Evolutionary conservation across 1,284 basidiomycete genomes (phyloP), one percentile per base, ranked within the genome.

Genomic region (Apiotrichum siamense): DNA sequence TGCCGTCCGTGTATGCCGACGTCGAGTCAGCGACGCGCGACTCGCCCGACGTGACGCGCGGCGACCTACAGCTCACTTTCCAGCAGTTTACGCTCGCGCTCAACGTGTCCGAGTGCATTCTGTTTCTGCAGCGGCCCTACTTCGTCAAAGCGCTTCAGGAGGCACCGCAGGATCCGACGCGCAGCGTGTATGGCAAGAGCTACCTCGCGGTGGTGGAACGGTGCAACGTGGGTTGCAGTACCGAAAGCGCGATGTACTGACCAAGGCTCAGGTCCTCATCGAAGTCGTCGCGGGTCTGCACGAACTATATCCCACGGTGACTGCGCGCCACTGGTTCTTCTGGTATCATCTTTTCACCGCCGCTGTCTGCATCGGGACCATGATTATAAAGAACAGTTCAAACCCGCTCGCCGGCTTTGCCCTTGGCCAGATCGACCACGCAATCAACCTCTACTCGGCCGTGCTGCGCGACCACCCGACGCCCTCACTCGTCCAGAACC

Each of bases 291-390:
- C 31, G 0, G 52, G 54, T 13, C 37, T 68, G 12, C 60, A 68
- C 46, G 44, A 55, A 12, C 50, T 63, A 1, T 59, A 64, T 37
- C 65, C 63, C 2, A 49, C 47, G 1, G 57, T 65, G 7, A 59
- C 59, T 1, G 56, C 59, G 15, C 59, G 67, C 4, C 63, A 67
- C 44, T 69, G 66, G 66, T 64, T 55, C 47, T 62, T 59, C 48
- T 67, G 64, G 65, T 65, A 66, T 44, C 65, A 69, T 44, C 54
- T 58, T 7, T 67, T 65, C 54, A 66, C 62, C 4, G 59, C 64
- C 2, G 67, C 64, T 7, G 61, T 66, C 3, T 66, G 64, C 52
- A 52, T 64, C 44, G 58, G 58, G 3, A 60, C 60, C 2, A 50
- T 62, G 47, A 53, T 61, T 37, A 52, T 61, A 33, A 54, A 54